Conservation (phyloP, 352 stramenopile species). For the Globisporangium perplexum region DNA sequence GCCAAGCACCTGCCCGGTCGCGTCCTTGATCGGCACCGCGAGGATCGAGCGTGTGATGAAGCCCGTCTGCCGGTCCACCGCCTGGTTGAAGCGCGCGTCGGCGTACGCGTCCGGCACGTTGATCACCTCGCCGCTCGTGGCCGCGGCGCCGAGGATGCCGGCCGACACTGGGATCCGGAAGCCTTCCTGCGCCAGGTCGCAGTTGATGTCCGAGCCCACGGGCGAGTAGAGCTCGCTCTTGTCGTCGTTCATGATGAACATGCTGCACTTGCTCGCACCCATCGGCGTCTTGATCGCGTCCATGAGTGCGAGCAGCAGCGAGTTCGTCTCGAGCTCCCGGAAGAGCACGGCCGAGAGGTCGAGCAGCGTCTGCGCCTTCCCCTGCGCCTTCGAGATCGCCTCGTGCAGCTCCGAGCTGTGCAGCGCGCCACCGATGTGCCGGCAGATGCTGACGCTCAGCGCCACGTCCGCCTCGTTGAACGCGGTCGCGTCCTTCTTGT, state of each 20-base stretch:
- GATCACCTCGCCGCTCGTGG: constrained; percentile 56
- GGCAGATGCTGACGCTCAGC: constrained; percentile 42
- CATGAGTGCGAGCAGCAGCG: constrained; percentile 48
- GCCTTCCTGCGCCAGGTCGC: constrained; percentile 32
- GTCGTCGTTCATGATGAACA: constrained; percentile 61
- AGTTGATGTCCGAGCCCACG: constrained; percentile 33
- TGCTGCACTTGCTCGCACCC: constrained; percentile 45
- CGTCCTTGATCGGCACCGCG: constrained; percentile 76
- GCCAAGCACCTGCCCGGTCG: constrained; percentile 51
- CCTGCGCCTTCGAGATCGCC: constrained; percentile 42
- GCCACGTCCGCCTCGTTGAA: constrained; percentile 57
- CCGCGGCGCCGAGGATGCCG: constrained; percentile 54
- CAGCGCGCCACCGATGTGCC: constrained; percentile 47
- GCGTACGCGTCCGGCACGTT: constrained; percentile 74
- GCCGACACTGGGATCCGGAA: constrained; percentile 50
- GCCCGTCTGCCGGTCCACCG: constrained; percentile 51
- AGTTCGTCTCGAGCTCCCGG: constrained; percentile 52
- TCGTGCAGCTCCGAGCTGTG: constrained; percentile 58
- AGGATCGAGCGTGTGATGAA: constrained; percentile 74
- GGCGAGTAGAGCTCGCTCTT: constrained; percentile 52
- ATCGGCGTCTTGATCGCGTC: constrained; percentile 48
- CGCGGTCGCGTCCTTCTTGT: constrained; percentile 18
- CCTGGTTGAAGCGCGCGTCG: constrained; percentile 57
- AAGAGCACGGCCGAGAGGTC: constrained; percentile 64
- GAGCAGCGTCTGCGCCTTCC: constrained; percentile 59